Percentiles rank a stretch among this genome's conserved stretches.
These are phyloP conservation scores for Pseudoneurospora amorphoporcata DNA, from an alignment of 495 filamentous ascomycete species.

Conservation along the genomic window DNA sequence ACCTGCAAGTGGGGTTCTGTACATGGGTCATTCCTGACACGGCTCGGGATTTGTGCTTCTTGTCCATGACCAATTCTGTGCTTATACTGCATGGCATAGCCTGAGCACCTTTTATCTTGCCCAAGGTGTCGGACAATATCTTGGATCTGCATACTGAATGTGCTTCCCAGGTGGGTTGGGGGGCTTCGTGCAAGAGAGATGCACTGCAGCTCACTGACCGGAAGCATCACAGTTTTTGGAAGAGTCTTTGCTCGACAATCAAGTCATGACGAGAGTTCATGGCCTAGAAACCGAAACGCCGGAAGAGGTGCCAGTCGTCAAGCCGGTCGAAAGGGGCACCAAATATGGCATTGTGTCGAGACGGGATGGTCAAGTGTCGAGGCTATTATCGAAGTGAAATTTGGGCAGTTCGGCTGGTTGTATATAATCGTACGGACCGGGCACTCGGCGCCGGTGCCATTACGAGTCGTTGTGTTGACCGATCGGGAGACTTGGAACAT, in stretches of 20 bases:
- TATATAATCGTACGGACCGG: not conserved
- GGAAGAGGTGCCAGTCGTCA: not conserved
- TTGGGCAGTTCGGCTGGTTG: not conserved
- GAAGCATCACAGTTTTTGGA: not conserved
- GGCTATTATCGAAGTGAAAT: not conserved
- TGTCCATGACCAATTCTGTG: not conserved
- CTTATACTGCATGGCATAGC: not conserved
- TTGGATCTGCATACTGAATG: not conserved
- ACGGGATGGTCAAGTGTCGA: not conserved
- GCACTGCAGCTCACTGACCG: not conserved
- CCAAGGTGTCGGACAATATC: not conserved
- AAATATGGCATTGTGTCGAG: not conserved
- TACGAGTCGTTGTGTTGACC: not conserved
- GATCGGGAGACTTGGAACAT: not conserved
- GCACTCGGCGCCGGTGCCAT: not conserved
- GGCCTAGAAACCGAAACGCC: not conserved
- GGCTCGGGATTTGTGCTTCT: not conserved
- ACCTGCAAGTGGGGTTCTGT: no score
- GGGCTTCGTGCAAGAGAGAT: not conserved
- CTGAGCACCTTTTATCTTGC: not conserved
- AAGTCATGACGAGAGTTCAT: not conserved
- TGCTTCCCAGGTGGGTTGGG: not conserved
- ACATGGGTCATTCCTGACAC: no score
- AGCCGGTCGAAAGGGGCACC: not conserved
- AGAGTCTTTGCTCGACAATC: no score